Base-by-base conservation (phyloP, 2,329 filamentous ascomycete species). In the Escovopsis sp. region DNA sequence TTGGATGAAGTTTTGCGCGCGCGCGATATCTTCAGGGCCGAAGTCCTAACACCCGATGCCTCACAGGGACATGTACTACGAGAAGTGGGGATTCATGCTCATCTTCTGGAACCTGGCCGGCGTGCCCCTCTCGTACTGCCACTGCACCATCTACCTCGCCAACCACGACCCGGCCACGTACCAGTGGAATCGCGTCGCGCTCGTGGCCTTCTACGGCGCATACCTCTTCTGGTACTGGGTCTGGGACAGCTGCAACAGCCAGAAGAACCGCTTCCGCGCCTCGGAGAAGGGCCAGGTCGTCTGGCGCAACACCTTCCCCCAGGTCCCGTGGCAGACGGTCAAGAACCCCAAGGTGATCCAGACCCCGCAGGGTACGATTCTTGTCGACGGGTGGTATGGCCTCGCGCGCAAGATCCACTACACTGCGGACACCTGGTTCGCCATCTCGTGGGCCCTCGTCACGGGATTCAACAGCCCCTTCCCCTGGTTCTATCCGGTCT, bases 81-180 rank as follows among this genome's bases (percentile, higher is more conserved):
- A 94, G 70, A 94, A 94, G 67, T 88, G 85, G 77, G 87, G 87
- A 41, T 94, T 94, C 69, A 94, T 94, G 87, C 75, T 94, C 51
- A 93, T 93, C 62, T 94, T 94, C 75, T 94, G 87, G 87, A 94
- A 94, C 64, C 70, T 94, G 59, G 86, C 87, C 38, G 87, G 87
- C 51, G 87, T 94, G 26, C 87, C 87, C 12, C 72, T 94, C 41
- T 87, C 80, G 43, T 94, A 94, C 72, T 94, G 86, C 68, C 87
- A 94, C 69, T 91, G 84, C 73, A 89, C 84, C 39, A 77, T 94
- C 54, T 94, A 84, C 65, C 73, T 94, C 40, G 86, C 86, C 51
- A 88, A 83, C 62, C 86, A 93, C 60, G 66, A 82, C 54, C 83
- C 88, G 0, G 71, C 76, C 33, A 76, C 77, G 45, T 94, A 94